Conservation (phyloP, 1,284 basidiomycete genomes). For the Ustilago sp. region DNA sequence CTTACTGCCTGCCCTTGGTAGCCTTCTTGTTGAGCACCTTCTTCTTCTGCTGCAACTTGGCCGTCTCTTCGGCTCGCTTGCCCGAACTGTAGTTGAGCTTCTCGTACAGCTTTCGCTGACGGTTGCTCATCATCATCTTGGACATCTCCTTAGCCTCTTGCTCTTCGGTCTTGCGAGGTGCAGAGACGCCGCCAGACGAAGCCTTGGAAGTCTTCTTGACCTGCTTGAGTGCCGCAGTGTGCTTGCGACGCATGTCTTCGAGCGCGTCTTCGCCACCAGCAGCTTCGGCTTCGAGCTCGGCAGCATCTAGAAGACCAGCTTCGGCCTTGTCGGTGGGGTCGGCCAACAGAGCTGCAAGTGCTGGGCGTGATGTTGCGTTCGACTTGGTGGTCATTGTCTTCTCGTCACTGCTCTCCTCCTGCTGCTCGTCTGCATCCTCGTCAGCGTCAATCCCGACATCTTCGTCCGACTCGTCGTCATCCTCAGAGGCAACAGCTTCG, state of each 20-base stretch:
- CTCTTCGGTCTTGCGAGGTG: slow-evolving; percentile 73
- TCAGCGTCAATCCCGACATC: slow-evolving; percentile 66
- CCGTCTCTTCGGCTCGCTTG: slow-evolving; percentile 79
- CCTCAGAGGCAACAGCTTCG: slow-evolving; percentile 73
- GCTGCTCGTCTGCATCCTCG: slow-evolving; percentile 71
- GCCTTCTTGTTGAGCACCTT: slow-evolving; percentile 56
- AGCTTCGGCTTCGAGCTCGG: slow-evolving; percentile 92
- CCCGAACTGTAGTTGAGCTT: slow-evolving; percentile 90
- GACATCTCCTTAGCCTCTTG: slow-evolving; percentile 79
- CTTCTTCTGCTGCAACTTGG: slow-evolving; percentile 62
- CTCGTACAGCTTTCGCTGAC: slow-evolving; percentile 94
- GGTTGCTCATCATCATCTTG: slow-evolving; percentile 99
- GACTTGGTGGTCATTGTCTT: slow-evolving; percentile 16
- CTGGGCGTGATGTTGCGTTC: slow-evolving; percentile 41
- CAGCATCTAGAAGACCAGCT: slow-evolving; percentile 80
- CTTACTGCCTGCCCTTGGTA: slow-evolving; percentile 31
- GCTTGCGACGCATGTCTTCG: slow-evolving; percentile 75
- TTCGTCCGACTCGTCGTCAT: slow-evolving; percentile 66
- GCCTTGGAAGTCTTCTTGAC: slow-evolving; percentile 55
- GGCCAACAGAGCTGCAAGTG: slow-evolving; percentile 72
- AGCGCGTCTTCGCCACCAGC: slow-evolving; percentile 86
- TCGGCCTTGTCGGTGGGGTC: slow-evolving; percentile 76
- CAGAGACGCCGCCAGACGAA: slow-evolving; percentile 69
- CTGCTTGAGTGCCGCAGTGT: slow-evolving; percentile 58
- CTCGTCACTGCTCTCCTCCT: slow-evolving; percentile 59